phyloP scores from a whole-genome alignment of 148 eudicot species.

The Agrostemma githago region DNA sequence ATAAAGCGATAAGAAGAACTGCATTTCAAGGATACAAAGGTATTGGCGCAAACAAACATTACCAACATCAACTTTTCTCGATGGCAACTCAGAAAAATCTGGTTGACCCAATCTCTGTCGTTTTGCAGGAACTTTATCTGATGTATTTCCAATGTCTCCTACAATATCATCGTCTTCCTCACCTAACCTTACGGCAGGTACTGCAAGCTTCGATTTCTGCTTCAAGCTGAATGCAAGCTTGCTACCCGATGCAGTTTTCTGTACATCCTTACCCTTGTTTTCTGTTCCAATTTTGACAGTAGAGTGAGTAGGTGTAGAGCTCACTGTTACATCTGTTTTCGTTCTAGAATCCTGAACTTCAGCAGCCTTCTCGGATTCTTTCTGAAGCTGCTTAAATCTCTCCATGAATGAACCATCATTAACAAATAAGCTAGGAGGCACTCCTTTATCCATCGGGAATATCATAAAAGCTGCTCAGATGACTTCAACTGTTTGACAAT shows the following conservation, averaged over 20 bases:
- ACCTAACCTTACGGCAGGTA: slow-evolving; percentile 67
- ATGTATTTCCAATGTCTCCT: slow-evolving; percentile 22
- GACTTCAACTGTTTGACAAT: slow-evolving; percentile 43
- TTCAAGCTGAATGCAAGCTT: slow-evolving; percentile 90
- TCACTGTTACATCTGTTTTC: slow-evolving; percentile 26
- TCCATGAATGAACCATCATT: slow-evolving; percentile 99
- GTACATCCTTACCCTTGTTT: slow-evolving; percentile 34
- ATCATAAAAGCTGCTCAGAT: slow-evolving; percentile 38
- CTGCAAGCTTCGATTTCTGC: slow-evolving; percentile 78
- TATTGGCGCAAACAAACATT: slow-evolving; percentile 33
- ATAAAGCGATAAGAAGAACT: neutral
- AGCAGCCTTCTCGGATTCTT: slow-evolving; percentile 44
- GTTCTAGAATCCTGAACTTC: slow-evolving; percentile 35
- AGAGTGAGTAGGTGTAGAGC: slow-evolving; percentile 41
- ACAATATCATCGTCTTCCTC: slow-evolving; percentile 76
- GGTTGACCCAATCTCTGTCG: slow-evolving; percentile 34
- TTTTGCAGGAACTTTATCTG: slow-evolving; percentile 32
- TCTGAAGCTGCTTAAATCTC: slow-evolving; percentile 83
- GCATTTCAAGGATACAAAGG: slow-evolving; percentile 13
- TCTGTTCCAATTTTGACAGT: slow-evolving; percentile 39
- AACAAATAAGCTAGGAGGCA: slow-evolving; percentile 56
- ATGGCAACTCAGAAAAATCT: slow-evolving; percentile 26
- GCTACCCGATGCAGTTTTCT: slow-evolving; percentile 53
- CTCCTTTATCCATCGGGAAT: slow-evolving; percentile 63
- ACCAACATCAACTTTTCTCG: slow-evolving; percentile 42